A percentile compares a stretch with the other conserved stretches of the same genome.
Evolutionary conservation across 148 eudicot species (phyloP).

Genomic region (Drosera capensis): DNA sequence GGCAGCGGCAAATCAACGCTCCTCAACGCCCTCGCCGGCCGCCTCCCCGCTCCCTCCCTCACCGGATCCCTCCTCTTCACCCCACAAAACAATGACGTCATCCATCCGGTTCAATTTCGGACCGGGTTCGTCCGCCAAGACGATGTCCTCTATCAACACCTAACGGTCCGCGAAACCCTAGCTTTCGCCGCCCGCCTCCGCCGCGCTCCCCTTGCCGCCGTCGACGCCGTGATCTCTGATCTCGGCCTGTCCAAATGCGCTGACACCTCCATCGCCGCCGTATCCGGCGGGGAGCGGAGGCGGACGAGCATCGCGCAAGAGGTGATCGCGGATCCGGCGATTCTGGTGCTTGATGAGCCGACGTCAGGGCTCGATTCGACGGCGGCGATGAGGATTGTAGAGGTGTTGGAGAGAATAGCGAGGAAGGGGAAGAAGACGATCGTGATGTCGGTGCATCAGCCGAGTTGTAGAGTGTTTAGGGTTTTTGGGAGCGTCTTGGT

Average conservation of each 20-base stretch:
- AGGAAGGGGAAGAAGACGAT: conserved; percentile 1
- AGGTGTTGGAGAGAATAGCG: conserved; percentile 3
- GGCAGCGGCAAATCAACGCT: conserved; percentile 95
- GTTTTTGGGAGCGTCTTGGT: conserved; percentile 47
- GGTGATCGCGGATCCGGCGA: conserved; percentile 6
- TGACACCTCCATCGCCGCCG: conserved; percentile 2
- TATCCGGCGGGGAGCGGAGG: conserved; percentile 9
- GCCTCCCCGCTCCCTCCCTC: conserved; percentile 29
- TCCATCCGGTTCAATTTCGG: conserved; percentile 10
- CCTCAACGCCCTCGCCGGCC: conserved; percentile 54
- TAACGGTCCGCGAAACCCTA: conserved; percentile 10
- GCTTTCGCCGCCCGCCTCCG: conserved; percentile 5
- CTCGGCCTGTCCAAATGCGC: conserved; percentile 4
- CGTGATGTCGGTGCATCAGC: conserved; percentile 4
- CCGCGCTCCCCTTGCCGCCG: conserved; percentile 3
- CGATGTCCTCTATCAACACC: conserved; percentile 11
- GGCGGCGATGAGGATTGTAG: conserved; percentile 3
- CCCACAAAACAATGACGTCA: conserved; percentile 16
- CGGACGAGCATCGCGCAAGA: conserved; percentile 10
- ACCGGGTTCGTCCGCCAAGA: conserved; percentile 62
- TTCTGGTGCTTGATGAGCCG: conserved; percentile 8
- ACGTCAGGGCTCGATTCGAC: conserved; percentile 12
- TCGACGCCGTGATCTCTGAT: conserved; percentile 6
- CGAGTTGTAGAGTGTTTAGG: conserved; percentile 2
- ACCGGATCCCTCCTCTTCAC: conserved; percentile 55